phyloP scores from a whole-genome alignment of 176 grass and related monocot species.

The Paspalum vaginatum region DNA sequence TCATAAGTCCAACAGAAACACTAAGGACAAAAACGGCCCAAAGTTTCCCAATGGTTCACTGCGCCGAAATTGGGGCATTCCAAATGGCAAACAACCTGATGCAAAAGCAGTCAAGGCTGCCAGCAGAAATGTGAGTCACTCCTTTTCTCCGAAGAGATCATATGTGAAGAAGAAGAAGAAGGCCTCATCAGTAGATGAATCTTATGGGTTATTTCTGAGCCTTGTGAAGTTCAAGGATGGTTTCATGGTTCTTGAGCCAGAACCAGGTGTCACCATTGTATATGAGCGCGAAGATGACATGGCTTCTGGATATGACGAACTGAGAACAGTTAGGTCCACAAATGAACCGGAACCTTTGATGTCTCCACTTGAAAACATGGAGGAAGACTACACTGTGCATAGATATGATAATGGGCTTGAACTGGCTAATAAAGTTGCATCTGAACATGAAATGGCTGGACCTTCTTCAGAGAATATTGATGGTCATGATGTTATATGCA shows the following conservation, averaged over 20 bases:
- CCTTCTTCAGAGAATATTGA: conserved; percentile 8
- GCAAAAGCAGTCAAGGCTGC: conserved; percentile 19
- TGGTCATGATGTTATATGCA: conserved; percentile 30
- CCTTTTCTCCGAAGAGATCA: conserved; percentile 2
- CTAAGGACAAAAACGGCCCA: background rate
- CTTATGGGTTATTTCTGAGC: conserved; percentile 48
- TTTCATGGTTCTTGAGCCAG: conserved; percentile 54
- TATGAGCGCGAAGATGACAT: conserved; percentile 41
- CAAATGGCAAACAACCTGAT: background rate
- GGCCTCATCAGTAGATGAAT: conserved; percentile 33
- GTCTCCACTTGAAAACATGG: conserved; percentile 24
- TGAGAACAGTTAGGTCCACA: background rate
- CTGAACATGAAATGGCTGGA: background rate
- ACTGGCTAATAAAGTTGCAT: background rate
- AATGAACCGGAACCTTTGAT: background rate
- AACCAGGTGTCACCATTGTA: conserved; percentile 48
- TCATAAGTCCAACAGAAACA: background rate
- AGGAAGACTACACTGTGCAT: background rate
- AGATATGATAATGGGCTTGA: background rate
- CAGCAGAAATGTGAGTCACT: conserved; percentile 11
- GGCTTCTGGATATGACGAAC: conserved; percentile 17
- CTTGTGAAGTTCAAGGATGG: conserved; percentile 55
- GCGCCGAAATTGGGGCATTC: background rate
- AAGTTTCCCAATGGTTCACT: background rate
- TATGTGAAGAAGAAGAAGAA: conserved; percentile 11